phyloP scores from a whole-genome alignment of 176 grass and related monocot species.

The Bonia amplexicaulis region DNA sequence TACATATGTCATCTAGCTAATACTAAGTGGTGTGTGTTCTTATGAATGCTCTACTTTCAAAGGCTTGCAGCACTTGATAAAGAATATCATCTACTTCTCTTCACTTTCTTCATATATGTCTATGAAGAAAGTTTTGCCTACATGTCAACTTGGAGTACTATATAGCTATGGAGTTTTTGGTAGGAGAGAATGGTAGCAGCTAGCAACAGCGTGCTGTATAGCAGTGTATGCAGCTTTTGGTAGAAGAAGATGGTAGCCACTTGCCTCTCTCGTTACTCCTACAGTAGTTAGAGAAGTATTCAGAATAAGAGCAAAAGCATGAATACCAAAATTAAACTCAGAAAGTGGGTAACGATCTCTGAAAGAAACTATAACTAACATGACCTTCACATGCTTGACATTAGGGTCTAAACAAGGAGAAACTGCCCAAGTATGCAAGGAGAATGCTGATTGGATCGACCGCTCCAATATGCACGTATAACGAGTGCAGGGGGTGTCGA shows the following conservation, averaged over 20 bases:
- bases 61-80: neutral
- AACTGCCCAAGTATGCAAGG: constrained; percentile 30
- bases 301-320: neutral
- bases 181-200: neutral
- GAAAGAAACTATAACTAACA: constrained; percentile 31
- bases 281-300: constrained; percentile 14
- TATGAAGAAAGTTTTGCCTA: neutral
- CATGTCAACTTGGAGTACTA: neutral
- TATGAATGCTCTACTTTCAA: constrained; percentile 14
- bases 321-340: constrained; percentile 8
- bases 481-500: constrained; percentile 82
- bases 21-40: neutral
- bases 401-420: constrained; percentile 38
- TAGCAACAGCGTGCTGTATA: neutral
- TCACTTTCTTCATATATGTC: neutral
- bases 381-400: constrained; percentile 22
- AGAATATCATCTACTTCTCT: neutral
- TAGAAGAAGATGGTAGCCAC: neutral
- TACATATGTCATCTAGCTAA: constrained; percentile 20
- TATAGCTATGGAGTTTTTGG: constrained; percentile 4
- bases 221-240: neutral
- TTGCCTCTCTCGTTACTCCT: constrained; percentile 1
- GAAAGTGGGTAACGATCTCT: constrained; percentile 2
- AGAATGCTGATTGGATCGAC: constrained; percentile 77
- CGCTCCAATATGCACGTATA: constrained; percentile 82